These are phyloP conservation scores for Podila clonocystis DNA, from an alignment of 192 early-diverging fungal species.

Conservation along the genomic window DNA sequence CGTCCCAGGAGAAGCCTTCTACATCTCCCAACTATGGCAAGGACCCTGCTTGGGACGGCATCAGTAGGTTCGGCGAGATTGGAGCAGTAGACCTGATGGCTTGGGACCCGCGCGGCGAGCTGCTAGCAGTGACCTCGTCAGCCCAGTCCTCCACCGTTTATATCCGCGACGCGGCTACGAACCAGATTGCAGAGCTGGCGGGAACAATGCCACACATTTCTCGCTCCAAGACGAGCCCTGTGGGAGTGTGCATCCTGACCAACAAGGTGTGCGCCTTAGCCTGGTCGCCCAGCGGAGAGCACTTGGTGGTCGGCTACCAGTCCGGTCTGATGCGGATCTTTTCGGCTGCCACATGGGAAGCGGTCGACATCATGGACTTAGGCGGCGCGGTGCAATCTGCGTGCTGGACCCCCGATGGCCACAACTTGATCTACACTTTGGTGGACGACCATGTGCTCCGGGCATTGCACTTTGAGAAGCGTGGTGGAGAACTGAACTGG, in stretches of 20 bases:
- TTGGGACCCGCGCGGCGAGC: constrained; percentile 45
- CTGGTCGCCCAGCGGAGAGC: constrained; percentile 39
- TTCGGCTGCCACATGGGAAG: constrained; percentile 25
- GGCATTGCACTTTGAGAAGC: constrained; percentile 47
- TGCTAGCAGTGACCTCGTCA: constrained; percentile 27
- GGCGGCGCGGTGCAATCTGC: constrained; percentile 54
- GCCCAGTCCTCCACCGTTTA: constrained; percentile 35
- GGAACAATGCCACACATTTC: constrained; percentile 11
- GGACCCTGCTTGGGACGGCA: constrained; percentile 31
- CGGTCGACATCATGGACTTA: constrained; percentile 34
- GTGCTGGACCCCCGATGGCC: constrained; percentile 70
- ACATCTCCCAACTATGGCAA: constrained; percentile 13
- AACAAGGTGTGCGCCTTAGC: constrained; percentile 13
- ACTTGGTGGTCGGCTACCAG: constrained; percentile 22
- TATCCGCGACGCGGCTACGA: constrained; percentile 18
- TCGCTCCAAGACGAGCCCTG: no score
- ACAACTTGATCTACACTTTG: constrained; percentile 64
- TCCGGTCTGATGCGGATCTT: constrained; percentile 30
- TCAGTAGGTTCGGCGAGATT: constrained; percentile 10
- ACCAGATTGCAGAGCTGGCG: constrained; percentile 15
- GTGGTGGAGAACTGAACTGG: constrained; percentile 25
- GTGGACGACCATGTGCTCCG: constrained; percentile 52
- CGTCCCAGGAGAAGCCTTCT: not conserved
- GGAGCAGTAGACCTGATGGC: constrained; percentile 21
- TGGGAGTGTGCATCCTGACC: no score